phyloP scores from a whole-genome alignment of 345 rosid genomes.

The Microthlaspi erraticum region DNA sequence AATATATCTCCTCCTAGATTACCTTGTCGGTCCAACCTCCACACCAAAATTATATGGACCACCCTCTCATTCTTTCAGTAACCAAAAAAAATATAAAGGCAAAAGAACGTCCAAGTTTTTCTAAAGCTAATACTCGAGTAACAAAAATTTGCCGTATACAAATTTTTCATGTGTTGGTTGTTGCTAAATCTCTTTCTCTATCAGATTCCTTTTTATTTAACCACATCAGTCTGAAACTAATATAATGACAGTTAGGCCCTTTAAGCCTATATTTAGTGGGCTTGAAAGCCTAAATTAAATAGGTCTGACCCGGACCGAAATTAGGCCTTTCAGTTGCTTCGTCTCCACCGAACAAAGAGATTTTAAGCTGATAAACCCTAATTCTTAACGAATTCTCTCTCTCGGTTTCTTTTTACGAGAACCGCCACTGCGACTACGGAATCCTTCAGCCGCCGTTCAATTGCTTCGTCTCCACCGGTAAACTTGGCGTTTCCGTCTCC shows the following conservation, averaged over 20 bases:
- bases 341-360: too few species aligned
- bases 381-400: not conserved
- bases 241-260: not conserved
- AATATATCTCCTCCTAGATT: conserved; percentile 46
- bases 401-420: not conserved
- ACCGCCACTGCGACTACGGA: not conserved
- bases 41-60: conserved; percentile 38
- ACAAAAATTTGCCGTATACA: not conserved
- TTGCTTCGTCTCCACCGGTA: conserved; percentile 32
- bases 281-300: not conserved
- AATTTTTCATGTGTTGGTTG: not conserved
- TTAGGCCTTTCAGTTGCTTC: too few species aligned
- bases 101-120: conserved; percentile 2
- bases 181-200: too few species aligned
- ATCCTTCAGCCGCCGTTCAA: conserved; percentile 22
- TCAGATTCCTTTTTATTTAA: too few species aligned
- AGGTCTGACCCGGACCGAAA: not conserved
- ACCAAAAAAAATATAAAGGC: not conserved
- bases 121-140: not conserved
- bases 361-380: conserved; percentile 39
- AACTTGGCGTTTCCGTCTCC: not conserved
- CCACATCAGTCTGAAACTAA: too few species aligned
- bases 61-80: conserved; percentile 24
- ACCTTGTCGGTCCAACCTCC: conserved; percentile 45
- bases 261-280: conserved; percentile 18